Evolutionary conservation across 768 basidiomycete genomes (phyloP), one percentile per base, ranked within the genome.

Genomic region (Paxillus involutus): DNA sequence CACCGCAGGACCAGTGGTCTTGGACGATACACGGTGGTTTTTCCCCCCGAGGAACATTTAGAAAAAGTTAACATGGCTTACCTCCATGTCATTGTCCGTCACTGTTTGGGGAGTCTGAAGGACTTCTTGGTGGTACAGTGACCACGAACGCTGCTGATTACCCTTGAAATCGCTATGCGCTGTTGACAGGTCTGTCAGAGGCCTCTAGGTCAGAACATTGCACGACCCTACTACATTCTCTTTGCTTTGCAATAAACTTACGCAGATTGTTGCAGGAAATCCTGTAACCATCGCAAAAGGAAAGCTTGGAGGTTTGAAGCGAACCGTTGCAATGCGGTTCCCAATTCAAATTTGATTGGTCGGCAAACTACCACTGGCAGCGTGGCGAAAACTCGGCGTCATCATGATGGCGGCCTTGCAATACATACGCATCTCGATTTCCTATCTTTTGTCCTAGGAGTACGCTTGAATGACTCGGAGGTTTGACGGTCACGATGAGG

Each of bases 1-100:
- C 63, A 61, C 65, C 55, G 26, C 60, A 44, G 51, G 61, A 49
- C 63, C 70, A 66, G 70, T 26, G 42, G 41, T 43, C 55, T 42
- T 44, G 37, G 44, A 44, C 29, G 17, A 40, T n/a, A 39, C 42
- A 42, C 10, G 44, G 40, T 47, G 45, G 35, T 21, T 7, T 21
- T 16, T 26, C 35, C 12, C 13, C 35, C 35, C 5, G 16, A 29
- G 8, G 37, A 14, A 52, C 16, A 29, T 37, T 49, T 3, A 3
- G 12, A 16, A 29, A 30, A 43, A 33, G 26, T 10, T 17, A 13
- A 48, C 32, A 32, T 47, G 24, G 41, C 62, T 53, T 44, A 53
- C 55, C 56, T 45, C 12, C n/a, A 45, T 19, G 24, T 19, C 46
- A 32, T 8, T 29, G 17, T 49, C 30, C 35, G 12, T 21, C 21